These are phyloP conservation scores for Ascosphaera aggregata DNA, from an alignment of 2,329 filamentous ascomycete species.

Conservation along the genomic window DNA sequence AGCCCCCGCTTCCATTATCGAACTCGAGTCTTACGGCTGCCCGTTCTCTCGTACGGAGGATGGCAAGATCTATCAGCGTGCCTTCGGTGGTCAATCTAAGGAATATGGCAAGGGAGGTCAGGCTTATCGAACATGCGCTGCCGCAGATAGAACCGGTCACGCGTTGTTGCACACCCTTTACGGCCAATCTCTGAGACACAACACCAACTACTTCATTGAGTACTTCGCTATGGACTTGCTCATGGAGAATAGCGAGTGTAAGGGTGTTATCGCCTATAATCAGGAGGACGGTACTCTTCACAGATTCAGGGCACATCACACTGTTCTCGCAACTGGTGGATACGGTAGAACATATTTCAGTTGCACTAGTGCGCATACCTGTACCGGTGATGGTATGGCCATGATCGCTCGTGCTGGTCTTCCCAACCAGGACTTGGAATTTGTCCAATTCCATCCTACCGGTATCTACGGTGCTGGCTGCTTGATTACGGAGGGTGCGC, in stretches of 20 bases:
- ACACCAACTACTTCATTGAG: slow-evolving; percentile 99
- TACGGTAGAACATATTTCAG: slow-evolving; percentile 97
- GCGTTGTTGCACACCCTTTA: slow-evolving; percentile 96
- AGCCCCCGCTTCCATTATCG: slow-evolving; percentile 29
- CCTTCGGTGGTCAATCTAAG: slow-evolving; percentile 92
- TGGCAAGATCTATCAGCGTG: slow-evolving; percentile 40
- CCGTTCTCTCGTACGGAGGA: slow-evolving; percentile 22
- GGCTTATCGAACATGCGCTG: slow-evolving; percentile 91
- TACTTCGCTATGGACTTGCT: slow-evolving; percentile 94
- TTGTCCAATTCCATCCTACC: slow-evolving; percentile 97
- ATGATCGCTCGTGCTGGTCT: slow-evolving; percentile 97
- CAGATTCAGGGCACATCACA: slow-evolving; percentile 91
- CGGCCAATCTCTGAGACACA: slow-evolving; percentile 87
- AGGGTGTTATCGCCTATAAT: slow-evolving; percentile 92
- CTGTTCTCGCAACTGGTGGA: slow-evolving; percentile 85
- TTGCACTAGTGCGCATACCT: slow-evolving; percentile 94
- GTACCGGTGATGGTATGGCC: slow-evolving; percentile 97
- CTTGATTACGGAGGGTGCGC: slow-evolving; percentile 91
- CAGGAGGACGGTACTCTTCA: slow-evolving; percentile 96
- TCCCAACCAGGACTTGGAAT: slow-evolving; percentile 97
- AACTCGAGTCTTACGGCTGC: slow-evolving; percentile 32
- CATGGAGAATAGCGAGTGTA: slow-evolving; percentile 94
- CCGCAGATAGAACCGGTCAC: slow-evolving; percentile 89
- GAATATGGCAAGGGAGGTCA: slow-evolving; percentile 92
- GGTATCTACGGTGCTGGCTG: slow-evolving; percentile 98